phyloP scores from a whole-genome alignment of 2,329 filamentous ascomycete genomes.

The Aspergillus sp. region DNA sequence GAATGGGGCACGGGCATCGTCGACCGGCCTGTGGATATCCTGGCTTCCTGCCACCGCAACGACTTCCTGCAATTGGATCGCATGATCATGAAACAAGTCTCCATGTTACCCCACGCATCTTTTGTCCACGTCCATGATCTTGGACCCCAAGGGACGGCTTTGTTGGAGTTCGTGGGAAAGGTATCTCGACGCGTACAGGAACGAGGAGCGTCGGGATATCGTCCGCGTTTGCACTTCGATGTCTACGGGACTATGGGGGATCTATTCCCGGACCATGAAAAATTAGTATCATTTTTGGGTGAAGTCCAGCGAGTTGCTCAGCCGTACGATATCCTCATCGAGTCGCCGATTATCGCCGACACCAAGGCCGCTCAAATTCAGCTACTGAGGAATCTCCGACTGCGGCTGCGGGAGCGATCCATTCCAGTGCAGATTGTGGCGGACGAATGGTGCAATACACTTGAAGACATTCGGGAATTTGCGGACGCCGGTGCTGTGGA shows the following conservation, averaged over 20 bases:
- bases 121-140: constrained; percentile 12
- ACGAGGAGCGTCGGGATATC: constrained; percentile 6
- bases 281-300: constrained; percentile 6
- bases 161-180: constrained; percentile 9
- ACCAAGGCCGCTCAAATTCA: constrained; percentile 10
- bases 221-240: constrained; percentile 12
- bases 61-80: constrained; percentile 12
- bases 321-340: constrained; percentile 12
- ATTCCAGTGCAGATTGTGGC: constrained; percentile 8
- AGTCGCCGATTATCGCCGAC: constrained; percentile 11
- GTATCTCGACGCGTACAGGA: constrained; percentile 8
- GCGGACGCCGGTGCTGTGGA: constrained; percentile 12
- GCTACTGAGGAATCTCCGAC: constrained; percentile 3
- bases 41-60: constrained; percentile 13
- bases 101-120: constrained; percentile 13
- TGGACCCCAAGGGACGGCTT: constrained; percentile 2
- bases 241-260: constrained; percentile 13
- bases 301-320: constrained; percentile 4
- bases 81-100: constrained; percentile 14
- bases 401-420: background rate
- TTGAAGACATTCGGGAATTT: constrained; percentile 12
- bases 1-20: constrained; percentile 9
- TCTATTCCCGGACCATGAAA: constrained; percentile 4
- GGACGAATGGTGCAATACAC: constrained; percentile 15
- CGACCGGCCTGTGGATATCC: constrained; percentile 8